Evolutionary conservation across 164 flowering plant genomes (phyloP), one percentile per base, ranked within the genome.

Genomic region (Litsea cubeba): DNA sequence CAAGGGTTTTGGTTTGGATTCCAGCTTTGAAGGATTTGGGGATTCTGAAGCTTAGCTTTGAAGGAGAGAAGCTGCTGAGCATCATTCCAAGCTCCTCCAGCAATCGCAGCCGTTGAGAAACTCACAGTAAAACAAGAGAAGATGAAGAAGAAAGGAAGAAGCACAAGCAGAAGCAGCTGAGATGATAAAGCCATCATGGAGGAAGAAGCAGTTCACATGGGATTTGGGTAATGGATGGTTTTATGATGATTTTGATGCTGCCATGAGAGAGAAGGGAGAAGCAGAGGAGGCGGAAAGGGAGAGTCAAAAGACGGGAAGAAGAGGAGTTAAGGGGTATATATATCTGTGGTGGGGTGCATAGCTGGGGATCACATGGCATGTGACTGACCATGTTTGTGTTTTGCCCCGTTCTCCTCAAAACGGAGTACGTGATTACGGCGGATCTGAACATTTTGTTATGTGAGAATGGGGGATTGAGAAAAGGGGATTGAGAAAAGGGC

Each of bases 301-400:
- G 66, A 68, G 68, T 10, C 50, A 40, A 30, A 46, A 22, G 28
- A 63, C 78, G 72, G 71, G 80, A 70, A 2, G n/a, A 72, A 71
- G 76, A 71, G 67, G 60, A 78, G 71, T 76, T 76, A 74, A 24
- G 70, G 25, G 24, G 28, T 23, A 28, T 72, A 28, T 64, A n/a
- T 72, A 30, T 28, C 4, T 81, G 79, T 87, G 86, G 93, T 90
- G 84, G 91, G 63, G 24, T n/a, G 24, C 24, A 15, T 6, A 10
- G 77, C 81, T 40, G 46, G 46, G 46, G 83, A 74, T 86, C 94
- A 89, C 94, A 89, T 88, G 97, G 83, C 91, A 85, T 85, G 89
- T 88, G 89, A 80, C 25, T 88, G 89, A 80, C 25, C 26, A 6
- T 18, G 63, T 60, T 8, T 1, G 46, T 40, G 35, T 30, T 5